Conservation (phyloP, 148 eudicot species). For the Hydrangea macrophylla region DNA sequence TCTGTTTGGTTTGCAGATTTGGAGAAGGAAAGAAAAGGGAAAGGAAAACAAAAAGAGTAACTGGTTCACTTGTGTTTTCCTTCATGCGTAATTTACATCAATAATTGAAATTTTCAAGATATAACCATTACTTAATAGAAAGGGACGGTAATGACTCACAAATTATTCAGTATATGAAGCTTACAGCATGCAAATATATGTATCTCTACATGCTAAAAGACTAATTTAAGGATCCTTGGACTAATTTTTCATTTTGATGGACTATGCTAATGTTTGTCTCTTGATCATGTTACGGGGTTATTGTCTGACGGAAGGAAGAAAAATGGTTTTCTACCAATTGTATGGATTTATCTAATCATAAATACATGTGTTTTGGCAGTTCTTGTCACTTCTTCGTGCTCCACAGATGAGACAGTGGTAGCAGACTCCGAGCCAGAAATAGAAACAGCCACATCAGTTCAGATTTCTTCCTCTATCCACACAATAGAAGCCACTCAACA, state of each 20-base stretch:
- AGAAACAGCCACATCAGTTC: conserved; percentile 69
- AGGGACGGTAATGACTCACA: too few relatives aligned
- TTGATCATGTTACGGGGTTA: neutral
- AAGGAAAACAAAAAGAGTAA: too few relatives aligned
- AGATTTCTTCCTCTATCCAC: conserved; percentile 21
- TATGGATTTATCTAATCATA: neutral
- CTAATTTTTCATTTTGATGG: neutral
- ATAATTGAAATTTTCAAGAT: too few relatives aligned
- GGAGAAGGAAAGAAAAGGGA: too few relatives aligned
- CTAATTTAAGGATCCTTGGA: too few relatives aligned
- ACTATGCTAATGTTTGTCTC: neutral
- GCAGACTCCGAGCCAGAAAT: conserved; percentile 93
- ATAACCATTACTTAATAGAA: too few relatives aligned
- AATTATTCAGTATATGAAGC: too few relatives aligned
- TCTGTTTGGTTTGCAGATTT: too few relatives aligned
- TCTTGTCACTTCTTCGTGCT: conserved; percentile 79
- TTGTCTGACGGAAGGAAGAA: neutral
- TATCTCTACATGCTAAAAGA: too few relatives aligned
- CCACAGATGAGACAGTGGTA: conserved; percentile 95
- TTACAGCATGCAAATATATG: too few relatives aligned
- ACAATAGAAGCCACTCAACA: conserved; percentile 17
- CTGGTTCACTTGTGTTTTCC: too few relatives aligned
- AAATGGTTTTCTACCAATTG: neutral
- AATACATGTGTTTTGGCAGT: conserved; percentile 45
- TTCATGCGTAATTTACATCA: too few relatives aligned